Evolutionary conservation across 148 eudicot genomes (phyloP).

Genomic region (Rhododendron mucronatum): DNA sequence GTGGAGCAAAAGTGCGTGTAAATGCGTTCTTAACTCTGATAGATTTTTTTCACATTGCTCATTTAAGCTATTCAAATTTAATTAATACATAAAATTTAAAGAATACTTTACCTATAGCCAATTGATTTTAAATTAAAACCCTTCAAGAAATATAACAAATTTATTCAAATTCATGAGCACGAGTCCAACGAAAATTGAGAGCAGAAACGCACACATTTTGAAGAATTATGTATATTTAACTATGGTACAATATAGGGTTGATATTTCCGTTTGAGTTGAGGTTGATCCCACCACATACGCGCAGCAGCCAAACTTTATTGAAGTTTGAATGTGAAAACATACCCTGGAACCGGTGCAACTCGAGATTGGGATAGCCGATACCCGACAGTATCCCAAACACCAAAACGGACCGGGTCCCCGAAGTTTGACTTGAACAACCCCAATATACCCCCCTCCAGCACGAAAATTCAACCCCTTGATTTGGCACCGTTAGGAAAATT

Average conservation of each 20-base stretch:
- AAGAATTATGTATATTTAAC: no score
- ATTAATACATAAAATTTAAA: no score
- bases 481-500: not conserved
- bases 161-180: no score
- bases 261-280: not conserved
- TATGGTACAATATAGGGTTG: not conserved
- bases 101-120: fast-evolving
- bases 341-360: not conserved
- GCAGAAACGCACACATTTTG: no score
- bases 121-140: no score
- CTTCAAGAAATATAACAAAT: no score
- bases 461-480: not conserved
- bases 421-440: not conserved
- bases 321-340: not conserved
- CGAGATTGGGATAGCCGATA: not conserved
- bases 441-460: not conserved
- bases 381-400: not conserved
- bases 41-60: fast-evolving
- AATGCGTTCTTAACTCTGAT: no score
- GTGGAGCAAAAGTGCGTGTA: no score
- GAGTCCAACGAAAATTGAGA: no score
- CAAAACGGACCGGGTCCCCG: not conserved
- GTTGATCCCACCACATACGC: not conserved
- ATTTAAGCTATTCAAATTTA: fast-evolving
- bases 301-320: not conserved